Conservation (phyloP, 148 eudicot genomes). For the Rhododendron kiyosumense region DNA sequence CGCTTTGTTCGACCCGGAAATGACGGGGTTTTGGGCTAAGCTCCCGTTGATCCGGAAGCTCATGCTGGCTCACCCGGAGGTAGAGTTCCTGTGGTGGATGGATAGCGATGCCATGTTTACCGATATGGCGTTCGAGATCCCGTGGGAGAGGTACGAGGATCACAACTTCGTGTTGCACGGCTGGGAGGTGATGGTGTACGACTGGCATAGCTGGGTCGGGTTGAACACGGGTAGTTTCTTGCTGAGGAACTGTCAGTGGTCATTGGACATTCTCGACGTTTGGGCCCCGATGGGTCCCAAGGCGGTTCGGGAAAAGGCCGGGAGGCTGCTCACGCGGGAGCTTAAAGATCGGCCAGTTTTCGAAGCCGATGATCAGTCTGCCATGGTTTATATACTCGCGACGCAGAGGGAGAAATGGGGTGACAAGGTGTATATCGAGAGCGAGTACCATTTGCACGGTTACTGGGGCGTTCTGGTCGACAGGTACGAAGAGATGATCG, state of each 20-base stretch:
- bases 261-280: conserved; percentile 60
- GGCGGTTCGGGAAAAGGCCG: conserved; percentile 61
- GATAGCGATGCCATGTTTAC: conserved; percentile 90
- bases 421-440: conserved; percentile 69
- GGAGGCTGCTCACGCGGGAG: conserved; percentile 47
- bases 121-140: conserved; percentile 74
- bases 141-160: conserved; percentile 60
- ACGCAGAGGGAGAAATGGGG: conserved; percentile 64
- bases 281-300: conserved; percentile 80
- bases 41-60: conserved; percentile 63
- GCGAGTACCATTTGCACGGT: conserved; percentile 60
- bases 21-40: conserved; percentile 80
- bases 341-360: conserved; percentile 67
- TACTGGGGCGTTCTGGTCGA: conserved; percentile 77
- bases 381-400: conserved; percentile 62
- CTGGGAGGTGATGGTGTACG: conserved; percentile 70
- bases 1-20: conserved; percentile 62
- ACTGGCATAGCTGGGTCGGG: conserved; percentile 73
- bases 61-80: conserved; percentile 64
- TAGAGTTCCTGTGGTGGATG: conserved; percentile 90
- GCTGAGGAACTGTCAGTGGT: conserved; percentile 68
- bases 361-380: conserved; percentile 86
- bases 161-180: conserved; percentile 64
- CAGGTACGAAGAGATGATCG: conserved; percentile 56
- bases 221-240: conserved; percentile 69